phyloP scores from a whole-genome alignment of 1,139 yeast genomes.

The Yamadazyma jaroonii region DNA sequence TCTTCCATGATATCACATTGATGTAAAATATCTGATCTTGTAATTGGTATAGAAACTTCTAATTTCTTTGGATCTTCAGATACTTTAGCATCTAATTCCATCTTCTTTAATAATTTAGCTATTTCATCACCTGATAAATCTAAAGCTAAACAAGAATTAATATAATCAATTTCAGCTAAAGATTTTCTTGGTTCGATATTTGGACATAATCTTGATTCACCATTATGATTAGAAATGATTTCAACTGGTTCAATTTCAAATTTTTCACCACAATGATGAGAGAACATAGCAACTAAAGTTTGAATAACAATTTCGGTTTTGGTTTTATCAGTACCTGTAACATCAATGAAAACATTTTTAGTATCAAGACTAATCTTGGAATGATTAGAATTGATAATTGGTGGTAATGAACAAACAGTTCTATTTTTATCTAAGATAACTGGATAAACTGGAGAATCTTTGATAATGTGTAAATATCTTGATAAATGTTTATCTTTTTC shows the following conservation, averaged over 20 bases:
- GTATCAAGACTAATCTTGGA: constrained; percentile 87
- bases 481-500: constrained; percentile 88
- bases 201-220: constrained; percentile 76
- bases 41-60: constrained; percentile 80
- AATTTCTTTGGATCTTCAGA: constrained; percentile 51
- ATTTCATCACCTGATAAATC: constrained; percentile 68
- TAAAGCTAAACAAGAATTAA: constrained; percentile 90
- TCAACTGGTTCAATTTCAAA: constrained; percentile 87
- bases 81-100: constrained; percentile 73
- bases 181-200: constrained; percentile 63
- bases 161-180: constrained; percentile 77
- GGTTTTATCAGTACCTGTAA: constrained; percentile 93
- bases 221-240: constrained; percentile 80
- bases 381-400: constrained; percentile 90
- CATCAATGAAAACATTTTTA: constrained; percentile 84
- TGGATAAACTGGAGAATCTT: constrained; percentile 87
- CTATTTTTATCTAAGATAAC: constrained; percentile 78
- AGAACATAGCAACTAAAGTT: constrained; percentile 93
- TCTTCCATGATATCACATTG: constrained; percentile 99
- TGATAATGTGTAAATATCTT: constrained; percentile 82
- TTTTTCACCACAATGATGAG: constrained; percentile 76
- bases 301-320: constrained; percentile 89
- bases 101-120: constrained; percentile 63
- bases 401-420: constrained; percentile 90
- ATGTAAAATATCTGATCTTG: constrained; percentile 94